These are phyloP conservation scores for Pseudocercospora musae DNA, from an alignment of 2,329 filamentous ascomycete genomes.

Conservation along the genomic window DNA sequence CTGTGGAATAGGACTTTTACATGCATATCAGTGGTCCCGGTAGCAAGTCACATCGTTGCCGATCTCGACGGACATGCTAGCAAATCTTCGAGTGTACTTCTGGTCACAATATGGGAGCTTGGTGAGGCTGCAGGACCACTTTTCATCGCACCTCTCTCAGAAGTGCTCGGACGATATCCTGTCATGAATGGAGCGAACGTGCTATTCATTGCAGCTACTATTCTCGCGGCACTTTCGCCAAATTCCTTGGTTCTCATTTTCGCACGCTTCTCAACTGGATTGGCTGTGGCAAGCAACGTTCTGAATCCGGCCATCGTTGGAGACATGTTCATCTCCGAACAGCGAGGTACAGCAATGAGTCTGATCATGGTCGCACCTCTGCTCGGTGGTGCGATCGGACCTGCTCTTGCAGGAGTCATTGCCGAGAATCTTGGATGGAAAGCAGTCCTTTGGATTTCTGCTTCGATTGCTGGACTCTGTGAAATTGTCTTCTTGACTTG, in stretches of 20 bases:
- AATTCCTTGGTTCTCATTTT: constrained; percentile 41
- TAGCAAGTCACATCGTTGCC: constrained; percentile 28
- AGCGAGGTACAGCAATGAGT: constrained; percentile 58
- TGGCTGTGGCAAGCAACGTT: constrained; percentile 51
- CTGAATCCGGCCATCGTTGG: constrained; percentile 62
- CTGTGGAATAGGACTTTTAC: constrained; percentile 28
- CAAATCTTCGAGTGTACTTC: constrained; percentile 35
- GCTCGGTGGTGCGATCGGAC: constrained; percentile 56
- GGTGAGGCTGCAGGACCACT: constrained; percentile 48
- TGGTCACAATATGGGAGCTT: constrained; percentile 50
- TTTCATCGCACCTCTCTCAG: constrained; percentile 45
- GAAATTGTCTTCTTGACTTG: constrained; percentile 51
- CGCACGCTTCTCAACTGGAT: constrained; percentile 44
- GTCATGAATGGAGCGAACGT: constrained; percentile 42
- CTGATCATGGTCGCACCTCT: constrained; percentile 57
- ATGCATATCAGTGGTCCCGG: constrained; percentile 33
- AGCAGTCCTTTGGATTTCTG: constrained; percentile 51
- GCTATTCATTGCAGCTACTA: constrained; percentile 44
- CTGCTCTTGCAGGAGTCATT: constrained; percentile 54
- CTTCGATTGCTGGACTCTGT: constrained; percentile 47
- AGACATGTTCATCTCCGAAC: constrained; percentile 58
- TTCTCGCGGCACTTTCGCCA: constrained; percentile 40
- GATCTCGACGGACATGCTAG: constrained; percentile 23
- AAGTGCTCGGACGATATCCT: constrained; percentile 42
- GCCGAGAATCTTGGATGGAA: constrained; percentile 57